Evolutionary conservation across 176 grass and related monocot genomes (phyloP), one percentile per base, ranked within the genome.

Genomic region (Rhynchospora pubera): DNA sequence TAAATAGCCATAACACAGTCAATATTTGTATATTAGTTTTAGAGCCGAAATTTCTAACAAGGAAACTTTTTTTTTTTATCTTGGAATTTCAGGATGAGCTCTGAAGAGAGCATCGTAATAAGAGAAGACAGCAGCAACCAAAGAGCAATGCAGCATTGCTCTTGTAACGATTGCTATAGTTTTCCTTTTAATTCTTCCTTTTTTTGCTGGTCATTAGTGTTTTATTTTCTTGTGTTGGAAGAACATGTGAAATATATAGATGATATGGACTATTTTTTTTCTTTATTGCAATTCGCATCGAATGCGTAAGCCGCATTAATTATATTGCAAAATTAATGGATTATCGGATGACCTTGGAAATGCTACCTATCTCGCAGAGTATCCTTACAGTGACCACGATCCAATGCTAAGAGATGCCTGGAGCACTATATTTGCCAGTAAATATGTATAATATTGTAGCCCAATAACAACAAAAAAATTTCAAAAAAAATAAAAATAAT

Each of bases 21-120:
- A 19, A 22, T 21, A 7, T 22, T 19, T 19, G 1, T 60, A 19
- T 21, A n/a, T 11, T 5, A 51, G 48, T 51, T 9, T 60, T 60
- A 60, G 18, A n/a, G 7, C 10, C 48, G 21, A 60, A n/a, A 60
- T 22, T 50, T 23, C 5, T 28, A 1, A 23, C 19, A 23, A 60
- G 58, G n/a, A 23, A 9, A 60, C 50, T 7, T 14, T 87, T 83
- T 9, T 21, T 15, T n/a, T n/a, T n/a, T n/a, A 5, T 43, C 55
- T 80, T 80, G 55, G 32, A 46, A 19, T 82, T 84, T 64, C 86
- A 88, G 86, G 90, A 92, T 46, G 90, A 92, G 78, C 90, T 92
- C 59, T 92, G 87, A 88, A 85, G 7, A 16, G 0, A 12, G 10
- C 34, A 60, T 15, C 8, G 19, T 28, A 77, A 56, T 77, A 77